A percentile compares a stretch with the other conserved stretches of the same genome.
These are phyloP conservation scores for Neonectria sp. DNA, from an alignment of 2,329 filamentous ascomycete species.

Conservation along the genomic window DNA sequence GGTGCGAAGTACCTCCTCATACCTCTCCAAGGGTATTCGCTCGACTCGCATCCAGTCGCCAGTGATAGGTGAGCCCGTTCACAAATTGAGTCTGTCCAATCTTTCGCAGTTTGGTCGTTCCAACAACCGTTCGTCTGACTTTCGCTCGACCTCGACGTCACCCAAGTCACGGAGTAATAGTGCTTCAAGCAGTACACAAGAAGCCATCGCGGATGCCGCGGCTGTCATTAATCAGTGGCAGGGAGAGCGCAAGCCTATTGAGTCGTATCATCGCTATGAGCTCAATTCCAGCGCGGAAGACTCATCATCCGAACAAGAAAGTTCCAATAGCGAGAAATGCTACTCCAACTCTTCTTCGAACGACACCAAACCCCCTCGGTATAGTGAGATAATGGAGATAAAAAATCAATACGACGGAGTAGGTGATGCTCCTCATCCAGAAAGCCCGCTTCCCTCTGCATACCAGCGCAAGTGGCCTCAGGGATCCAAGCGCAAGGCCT, in stretches of 20 bases:
- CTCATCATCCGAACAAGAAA: slow-evolving; percentile 20
- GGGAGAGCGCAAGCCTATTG: slow-evolving; percentile 40
- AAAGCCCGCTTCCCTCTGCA: slow-evolving; percentile 35
- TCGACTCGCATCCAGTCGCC: slow-evolving; percentile 49
- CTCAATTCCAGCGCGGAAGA: slow-evolving; percentile 46
- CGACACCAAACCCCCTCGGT: neutral
- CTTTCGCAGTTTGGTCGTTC: slow-evolving; percentile 49
- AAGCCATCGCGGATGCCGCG: slow-evolving; percentile 45
- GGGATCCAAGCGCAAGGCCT: slow-evolving; percentile 52
- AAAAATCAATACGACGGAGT: slow-evolving; percentile 45
- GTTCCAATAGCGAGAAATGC: neutral
- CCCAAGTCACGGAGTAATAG: slow-evolving; percentile 26
- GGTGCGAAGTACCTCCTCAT: slow-evolving; percentile 52
- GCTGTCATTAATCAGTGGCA: slow-evolving; percentile 47
- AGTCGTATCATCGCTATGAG: slow-evolving; percentile 46
- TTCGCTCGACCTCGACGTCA: slow-evolving; percentile 49
- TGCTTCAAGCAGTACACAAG: slow-evolving; percentile 34
- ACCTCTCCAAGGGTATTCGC: slow-evolving; percentile 44
- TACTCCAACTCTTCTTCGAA: neutral
- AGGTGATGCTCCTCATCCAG: slow-evolving; percentile 33
- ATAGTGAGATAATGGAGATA: slow-evolving; percentile 22
- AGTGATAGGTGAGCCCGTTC: slow-evolving; percentile 33
- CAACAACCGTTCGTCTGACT: slow-evolving; percentile 49
- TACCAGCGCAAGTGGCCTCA: slow-evolving; percentile 27
- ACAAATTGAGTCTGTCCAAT: slow-evolving; percentile 48